A percentile compares a stretch with the other conserved stretches of the same genome.
These are phyloP conservation scores for Colletotrichum cereale DNA, from an alignment of 2,329 filamentous ascomycete species.

Conservation along the genomic window DNA sequence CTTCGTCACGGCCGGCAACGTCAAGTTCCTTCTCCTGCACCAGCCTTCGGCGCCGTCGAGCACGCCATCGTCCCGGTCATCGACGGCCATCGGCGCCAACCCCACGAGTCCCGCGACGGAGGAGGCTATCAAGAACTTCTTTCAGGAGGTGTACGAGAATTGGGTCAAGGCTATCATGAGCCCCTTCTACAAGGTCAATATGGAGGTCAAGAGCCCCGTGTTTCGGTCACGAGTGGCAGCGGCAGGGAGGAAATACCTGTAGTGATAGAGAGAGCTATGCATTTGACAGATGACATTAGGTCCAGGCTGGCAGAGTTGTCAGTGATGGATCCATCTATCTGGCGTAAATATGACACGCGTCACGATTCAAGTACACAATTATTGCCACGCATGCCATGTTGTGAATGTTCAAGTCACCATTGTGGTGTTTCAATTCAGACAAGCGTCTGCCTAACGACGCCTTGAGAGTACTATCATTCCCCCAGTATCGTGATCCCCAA, in stretches of 20 bases:
- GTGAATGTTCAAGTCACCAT: conserved; percentile 41
- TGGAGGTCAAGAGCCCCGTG: conserved; percentile 86
- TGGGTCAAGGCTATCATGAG: conserved; percentile 99
- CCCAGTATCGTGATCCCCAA: conserved; percentile 44
- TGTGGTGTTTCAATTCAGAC: conserved; percentile 42
- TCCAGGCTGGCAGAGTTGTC: neutral
- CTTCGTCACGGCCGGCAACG: conserved; percentile 92
- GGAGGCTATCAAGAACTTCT: conserved; percentile 95
- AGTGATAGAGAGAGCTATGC: conserved; percentile 43
- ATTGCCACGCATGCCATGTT: neutral
- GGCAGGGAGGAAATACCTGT: conserved; percentile 93
- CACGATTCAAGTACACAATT: neutral
- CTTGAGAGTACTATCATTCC: conserved; percentile 40
- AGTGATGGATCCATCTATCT: neutral
- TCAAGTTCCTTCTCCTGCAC: conserved; percentile 94
- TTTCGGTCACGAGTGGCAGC: conserved; percentile 86
- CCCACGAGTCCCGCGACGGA: conserved; percentile 91
- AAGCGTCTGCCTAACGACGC: conserved; percentile 43
- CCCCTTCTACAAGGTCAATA: conserved; percentile 90
- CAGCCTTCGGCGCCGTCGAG: conserved; percentile 70
- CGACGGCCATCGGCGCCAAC: conserved; percentile 83
- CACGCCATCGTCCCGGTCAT: conserved; percentile 62
- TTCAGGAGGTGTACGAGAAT: conserved; percentile 93
- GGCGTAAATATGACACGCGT: conserved; percentile 1
- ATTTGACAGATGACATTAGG: no score